These are phyloP conservation scores for Salix caprea DNA, from an alignment of 345 rosid genomes.

Conservation along the genomic window DNA sequence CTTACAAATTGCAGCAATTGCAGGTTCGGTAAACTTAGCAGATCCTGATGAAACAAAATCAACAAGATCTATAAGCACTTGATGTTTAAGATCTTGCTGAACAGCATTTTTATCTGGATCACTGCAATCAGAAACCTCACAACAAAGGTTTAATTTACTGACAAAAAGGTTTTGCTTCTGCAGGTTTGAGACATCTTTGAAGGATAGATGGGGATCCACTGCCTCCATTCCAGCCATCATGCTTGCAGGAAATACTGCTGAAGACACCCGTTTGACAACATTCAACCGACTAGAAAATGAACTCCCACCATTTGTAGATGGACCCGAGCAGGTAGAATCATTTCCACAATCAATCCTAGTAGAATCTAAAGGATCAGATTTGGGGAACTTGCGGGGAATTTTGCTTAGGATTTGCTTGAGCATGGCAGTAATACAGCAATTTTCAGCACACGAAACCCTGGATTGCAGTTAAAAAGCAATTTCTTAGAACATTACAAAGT, in stretches of 20 bases:
- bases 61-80: conserved; percentile 51
- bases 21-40: conserved; percentile 57
- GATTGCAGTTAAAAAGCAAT: conserved; percentile 3
- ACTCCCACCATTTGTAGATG: conserved; percentile 52
- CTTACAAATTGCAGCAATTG: conserved; percentile 57
- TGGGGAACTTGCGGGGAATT: conserved; percentile 60
- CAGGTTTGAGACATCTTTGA: conserved; percentile 61
- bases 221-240: conserved; percentile 68
- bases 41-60: conserved; percentile 68
- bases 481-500: neutral
- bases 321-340: conserved; percentile 36
- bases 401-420: conserved; percentile 75
- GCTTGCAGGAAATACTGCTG: conserved; percentile 77
- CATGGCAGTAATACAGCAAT: conserved; percentile 40
- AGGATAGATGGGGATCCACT: conserved; percentile 64
- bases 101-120: conserved; percentile 44
- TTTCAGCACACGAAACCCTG: conserved; percentile 26
- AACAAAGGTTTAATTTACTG: conserved; percentile 66
- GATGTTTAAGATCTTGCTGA: conserved; percentile 54
- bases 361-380: conserved; percentile 42
- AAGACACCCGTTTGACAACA: conserved; percentile 75
- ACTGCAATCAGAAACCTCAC: conserved; percentile 45
- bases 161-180: conserved; percentile 70
- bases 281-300: conserved; percentile 58
- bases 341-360: conserved; percentile 38